Conservation (phyloP, 2,329 filamentous ascomycete species). For the Cyclaneusma minus region DNA sequence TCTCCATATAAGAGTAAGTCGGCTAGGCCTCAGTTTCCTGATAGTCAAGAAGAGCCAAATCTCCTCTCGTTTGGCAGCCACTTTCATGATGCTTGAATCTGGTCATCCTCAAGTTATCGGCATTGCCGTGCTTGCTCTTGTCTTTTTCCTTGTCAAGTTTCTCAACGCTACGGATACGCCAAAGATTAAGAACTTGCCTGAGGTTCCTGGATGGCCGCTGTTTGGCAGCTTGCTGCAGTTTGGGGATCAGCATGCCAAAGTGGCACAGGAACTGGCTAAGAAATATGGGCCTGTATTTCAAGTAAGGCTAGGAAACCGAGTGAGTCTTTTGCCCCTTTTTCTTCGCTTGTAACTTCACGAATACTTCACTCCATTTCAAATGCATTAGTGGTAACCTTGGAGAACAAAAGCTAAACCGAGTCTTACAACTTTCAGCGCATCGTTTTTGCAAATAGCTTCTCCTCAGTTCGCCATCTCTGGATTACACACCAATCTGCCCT, state of each 20-base stretch:
- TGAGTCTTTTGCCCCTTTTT: slow-evolving; percentile 16
- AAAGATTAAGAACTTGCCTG: slow-evolving; percentile 44
- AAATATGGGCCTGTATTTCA: slow-evolving; percentile 51
- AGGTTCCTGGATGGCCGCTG: slow-evolving; percentile 44
- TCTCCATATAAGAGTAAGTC: no score
- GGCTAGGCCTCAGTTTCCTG: no score
- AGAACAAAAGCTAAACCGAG: slow-evolving; percentile 4
- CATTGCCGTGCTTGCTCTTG: slow-evolving; percentile 13
- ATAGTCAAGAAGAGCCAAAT: no score
- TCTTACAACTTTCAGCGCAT: slow-evolving; percentile 35
- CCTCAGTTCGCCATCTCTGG: slow-evolving; percentile 59
- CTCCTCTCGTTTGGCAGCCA: no score
- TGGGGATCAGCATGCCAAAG: slow-evolving; percentile 37
- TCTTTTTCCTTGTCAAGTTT: slow-evolving; percentile 13
- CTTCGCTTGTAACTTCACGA: background rate
- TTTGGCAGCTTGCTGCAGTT: slow-evolving; percentile 49
- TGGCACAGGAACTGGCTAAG: slow-evolving; percentile 38
- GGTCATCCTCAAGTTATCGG: slow-evolving; percentile 9
- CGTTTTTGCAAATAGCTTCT: slow-evolving; percentile 65
- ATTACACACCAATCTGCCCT: slow-evolving; percentile 65
- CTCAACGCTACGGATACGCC: slow-evolving; percentile 36
- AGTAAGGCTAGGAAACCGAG: slow-evolving; percentile 51
- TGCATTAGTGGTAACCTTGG: no score
- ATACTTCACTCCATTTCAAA: slow-evolving; percentile 1
- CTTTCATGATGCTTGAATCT: no score